Percentiles rank a stretch among this genome's conserved stretches.
phyloP scores from a whole-genome alignment of 1,284 basidiomycete species.

The Tylopilus sp. region DNA sequence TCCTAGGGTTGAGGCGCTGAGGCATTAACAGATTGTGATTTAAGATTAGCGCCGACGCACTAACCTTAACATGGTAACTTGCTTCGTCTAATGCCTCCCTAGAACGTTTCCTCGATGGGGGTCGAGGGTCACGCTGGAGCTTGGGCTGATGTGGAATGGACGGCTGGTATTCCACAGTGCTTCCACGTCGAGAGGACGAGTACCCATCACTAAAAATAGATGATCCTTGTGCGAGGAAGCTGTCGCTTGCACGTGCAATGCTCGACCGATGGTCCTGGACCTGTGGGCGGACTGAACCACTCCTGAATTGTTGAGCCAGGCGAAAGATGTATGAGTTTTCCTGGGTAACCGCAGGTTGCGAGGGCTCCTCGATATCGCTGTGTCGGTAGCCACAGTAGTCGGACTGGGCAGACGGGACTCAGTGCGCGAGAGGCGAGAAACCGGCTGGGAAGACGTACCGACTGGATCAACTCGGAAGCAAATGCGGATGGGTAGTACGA shows the following conservation, averaged over 20 bases:
- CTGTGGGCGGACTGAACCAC: conserved; percentile 20
- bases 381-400: conserved; percentile 21
- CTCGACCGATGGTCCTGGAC: conserved; percentile 34
- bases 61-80: conserved; percentile 33
- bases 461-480: conserved; percentile 15
- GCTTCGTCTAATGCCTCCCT: conserved; percentile 32
- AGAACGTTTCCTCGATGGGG: conserved; percentile 35
- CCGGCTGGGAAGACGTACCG: conserved; percentile 17
- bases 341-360: conserved; percentile 19
- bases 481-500: conserved; percentile 21
- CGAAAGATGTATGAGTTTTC: conserved; percentile 24
- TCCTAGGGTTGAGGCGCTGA: conserved; percentile 28
- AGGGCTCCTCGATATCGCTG: conserved; percentile 13
- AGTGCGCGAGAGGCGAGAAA: conserved; percentile 4
- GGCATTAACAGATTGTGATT: conserved; percentile 26
- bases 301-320: conserved; percentile 24
- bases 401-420: conserved; percentile 13
- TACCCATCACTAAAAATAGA: conserved; percentile 31
- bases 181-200: conserved; percentile 21
- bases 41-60: conserved; percentile 32
- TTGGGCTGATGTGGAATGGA: conserved; percentile 16
- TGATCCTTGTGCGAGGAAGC: conserved; percentile 34
- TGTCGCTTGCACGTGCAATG: conserved; percentile 35
- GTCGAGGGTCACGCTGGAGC: conserved; percentile 19
- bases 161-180: conserved; percentile 19